Evolutionary conservation across 768 basidiomycete genomes (phyloP).

Genomic region (Pulveroboletus sp.): DNA sequence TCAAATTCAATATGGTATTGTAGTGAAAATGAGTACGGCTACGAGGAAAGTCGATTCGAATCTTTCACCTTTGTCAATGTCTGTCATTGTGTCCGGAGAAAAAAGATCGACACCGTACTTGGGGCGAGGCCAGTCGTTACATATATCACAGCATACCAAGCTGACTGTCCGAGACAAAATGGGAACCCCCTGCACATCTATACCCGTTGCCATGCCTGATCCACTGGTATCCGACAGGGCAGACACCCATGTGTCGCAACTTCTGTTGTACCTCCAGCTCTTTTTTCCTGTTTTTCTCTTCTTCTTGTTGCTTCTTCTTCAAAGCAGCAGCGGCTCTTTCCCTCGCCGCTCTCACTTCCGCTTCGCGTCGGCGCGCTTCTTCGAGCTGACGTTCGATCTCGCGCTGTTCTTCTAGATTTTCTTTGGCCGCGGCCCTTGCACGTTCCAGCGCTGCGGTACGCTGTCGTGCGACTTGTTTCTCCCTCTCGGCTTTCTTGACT

Average conservation of each 20-base stretch:
- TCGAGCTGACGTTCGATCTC: slow-evolving; percentile 29
- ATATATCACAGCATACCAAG: slow-evolving; percentile 1
- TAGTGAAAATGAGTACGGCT: too few relatives aligned
- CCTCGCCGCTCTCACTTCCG: slow-evolving; percentile 22
- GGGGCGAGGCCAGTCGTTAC: too few relatives aligned
- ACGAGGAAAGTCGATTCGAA: too few relatives aligned
- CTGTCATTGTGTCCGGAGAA: too few relatives aligned
- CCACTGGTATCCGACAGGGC: slow-evolving; percentile 44
- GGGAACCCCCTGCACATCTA: slow-evolving; percentile 43
- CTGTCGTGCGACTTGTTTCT: slow-evolving; percentile 10
- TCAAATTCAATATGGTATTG: too few relatives aligned
- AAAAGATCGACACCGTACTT: too few relatives aligned
- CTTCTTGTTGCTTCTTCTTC: slow-evolving; percentile 35
- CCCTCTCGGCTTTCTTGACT: slow-evolving; percentile 10
- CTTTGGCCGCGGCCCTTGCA: slow-evolving; percentile 20
- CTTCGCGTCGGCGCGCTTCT: slow-evolving; percentile 28
- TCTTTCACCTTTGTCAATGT: too few relatives aligned
- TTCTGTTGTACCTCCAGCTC: slow-evolving; percentile 38
- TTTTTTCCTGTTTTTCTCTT: slow-evolving; percentile 30
- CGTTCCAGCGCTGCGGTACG: slow-evolving; percentile 12
- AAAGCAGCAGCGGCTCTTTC: slow-evolving; percentile 26
- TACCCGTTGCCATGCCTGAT: slow-evolving; percentile 40
- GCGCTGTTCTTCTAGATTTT: slow-evolving; percentile 15
- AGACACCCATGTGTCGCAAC: slow-evolving; percentile 47
- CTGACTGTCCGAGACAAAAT: slow-evolving; percentile 33